These are phyloP conservation scores for Eleusine indica DNA, from an alignment of 176 grass and related monocot species.

Conservation along the genomic window DNA sequence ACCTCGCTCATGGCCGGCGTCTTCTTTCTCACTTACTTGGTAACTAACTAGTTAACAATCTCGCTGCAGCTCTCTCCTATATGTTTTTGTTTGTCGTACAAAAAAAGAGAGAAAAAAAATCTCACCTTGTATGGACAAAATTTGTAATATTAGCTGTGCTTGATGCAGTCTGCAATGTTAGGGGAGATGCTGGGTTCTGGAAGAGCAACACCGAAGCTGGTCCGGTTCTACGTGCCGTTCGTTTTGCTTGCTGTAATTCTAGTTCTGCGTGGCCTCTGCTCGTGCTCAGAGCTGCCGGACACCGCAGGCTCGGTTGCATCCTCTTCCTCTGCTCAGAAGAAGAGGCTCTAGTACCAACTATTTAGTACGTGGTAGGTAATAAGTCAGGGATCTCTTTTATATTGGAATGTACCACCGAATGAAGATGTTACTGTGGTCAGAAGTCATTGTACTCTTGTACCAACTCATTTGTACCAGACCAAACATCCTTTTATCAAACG, in stretches of 20 bases:
- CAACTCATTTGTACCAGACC: too few relatives aligned
- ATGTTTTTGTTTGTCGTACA: too few relatives aligned
- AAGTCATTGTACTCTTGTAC: too few relatives aligned
- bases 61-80: too few relatives aligned
- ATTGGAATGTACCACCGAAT: neutral
- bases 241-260: conserved; percentile 43
- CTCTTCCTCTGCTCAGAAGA: conserved; percentile 48
- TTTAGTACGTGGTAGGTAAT: neutral
- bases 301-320: conserved; percentile 19
- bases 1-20: conserved; percentile 73
- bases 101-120: too few relatives aligned
- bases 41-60: conserved; percentile 11
- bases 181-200: conserved; percentile 64
- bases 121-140: neutral
- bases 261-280: conserved; percentile 51
- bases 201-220: conserved; percentile 62
- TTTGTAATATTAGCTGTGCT: neutral
- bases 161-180: conserved; percentile 63
- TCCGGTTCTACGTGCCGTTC: conserved; percentile 57
- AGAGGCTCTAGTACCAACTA: conserved; percentile 29
- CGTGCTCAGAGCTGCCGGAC: neutral
- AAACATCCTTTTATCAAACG: too few relatives aligned
- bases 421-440: neutral
- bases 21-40: conserved; percentile 57
- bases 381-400: neutral